phyloP scores from a whole-genome alignment of 768 basidiomycete species.

The Tulasnella calospora region DNA sequence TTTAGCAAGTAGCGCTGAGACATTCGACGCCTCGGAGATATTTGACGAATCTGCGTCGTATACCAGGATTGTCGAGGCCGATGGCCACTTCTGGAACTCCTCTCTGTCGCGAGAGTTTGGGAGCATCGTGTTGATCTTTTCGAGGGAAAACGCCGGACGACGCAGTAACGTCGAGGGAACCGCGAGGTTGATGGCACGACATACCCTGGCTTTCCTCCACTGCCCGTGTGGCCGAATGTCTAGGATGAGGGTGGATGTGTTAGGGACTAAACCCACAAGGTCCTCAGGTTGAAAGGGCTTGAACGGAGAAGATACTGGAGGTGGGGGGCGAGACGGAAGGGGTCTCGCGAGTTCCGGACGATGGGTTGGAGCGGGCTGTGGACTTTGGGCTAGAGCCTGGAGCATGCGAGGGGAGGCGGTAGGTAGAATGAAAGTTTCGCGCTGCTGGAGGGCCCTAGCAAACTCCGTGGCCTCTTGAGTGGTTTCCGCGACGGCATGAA shows the following conservation, averaged over 20 bases:
- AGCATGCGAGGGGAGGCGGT: conserved; percentile 16
- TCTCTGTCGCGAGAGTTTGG: conserved; percentile 52
- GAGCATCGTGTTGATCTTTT: conserved; percentile 76
- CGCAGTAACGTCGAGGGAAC: conserved; percentile 93
- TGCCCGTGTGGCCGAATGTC: conserved; percentile 85
- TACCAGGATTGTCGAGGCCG: conserved; percentile 63
- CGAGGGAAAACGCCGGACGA: conserved; percentile 77
- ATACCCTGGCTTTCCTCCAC: conserved; percentile 60
- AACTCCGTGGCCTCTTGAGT: conserved; percentile 8
- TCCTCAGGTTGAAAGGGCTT: conserved; percentile 12
- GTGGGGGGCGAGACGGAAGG: not conserved
- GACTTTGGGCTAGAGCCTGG: conserved; percentile 17
- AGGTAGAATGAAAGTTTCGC: conserved; percentile 12
- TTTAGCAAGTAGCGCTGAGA: conserved; percentile 69
- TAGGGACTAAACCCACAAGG: not conserved
- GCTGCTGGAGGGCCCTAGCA: conserved; percentile 15
- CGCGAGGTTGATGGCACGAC: conserved; percentile 71
- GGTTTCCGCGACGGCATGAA: not conserved
- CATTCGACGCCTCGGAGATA: conserved; percentile 53
- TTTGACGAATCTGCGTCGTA: conserved; percentile 73
- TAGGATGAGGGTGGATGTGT: conserved; percentile 54
- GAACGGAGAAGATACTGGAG: conserved; percentile 2
- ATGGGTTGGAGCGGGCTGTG: not conserved
- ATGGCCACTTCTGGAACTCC: conserved; percentile 56
- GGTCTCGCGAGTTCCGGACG: conserved; percentile 7